Conservation (phyloP, 352 stramenopile species). For the Pythium periplocum region DNA sequence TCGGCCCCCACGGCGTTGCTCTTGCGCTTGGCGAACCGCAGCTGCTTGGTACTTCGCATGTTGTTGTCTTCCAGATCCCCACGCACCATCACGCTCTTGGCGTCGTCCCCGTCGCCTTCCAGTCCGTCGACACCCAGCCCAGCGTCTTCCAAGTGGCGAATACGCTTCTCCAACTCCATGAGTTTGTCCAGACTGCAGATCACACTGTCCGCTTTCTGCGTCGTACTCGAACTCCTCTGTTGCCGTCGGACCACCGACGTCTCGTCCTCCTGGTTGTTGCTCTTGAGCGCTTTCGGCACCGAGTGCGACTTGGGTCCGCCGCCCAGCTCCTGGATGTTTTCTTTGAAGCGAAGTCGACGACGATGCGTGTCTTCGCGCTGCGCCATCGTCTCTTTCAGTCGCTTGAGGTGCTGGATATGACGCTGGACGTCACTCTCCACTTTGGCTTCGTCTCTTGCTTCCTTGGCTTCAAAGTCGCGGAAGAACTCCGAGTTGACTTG, state of each 20-base stretch:
- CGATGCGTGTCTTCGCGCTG: conserved; percentile 59
- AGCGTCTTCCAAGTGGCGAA: conserved; percentile 74
- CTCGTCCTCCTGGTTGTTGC: conserved; percentile 45
- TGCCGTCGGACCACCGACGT: conserved; percentile 8
- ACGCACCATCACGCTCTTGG: conserved; percentile 7
- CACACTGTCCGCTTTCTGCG: conserved; percentile 26
- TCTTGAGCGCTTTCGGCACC: conserved; percentile 20
- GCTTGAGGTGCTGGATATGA: conserved; percentile 83
- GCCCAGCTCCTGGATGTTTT: conserved; percentile 55
- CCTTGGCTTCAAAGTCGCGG: conserved; percentile 70
- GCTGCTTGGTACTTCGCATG: conserved; percentile 17
- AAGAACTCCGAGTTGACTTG: conserved; percentile 88
- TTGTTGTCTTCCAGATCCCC: conserved; percentile 21
- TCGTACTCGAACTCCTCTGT: conserved; percentile 12
- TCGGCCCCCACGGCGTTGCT: conserved; percentile 30
- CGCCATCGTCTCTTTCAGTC: conserved; percentile 62
- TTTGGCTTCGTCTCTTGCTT: conserved; percentile 52
- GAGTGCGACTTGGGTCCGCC: conserved; percentile 22
- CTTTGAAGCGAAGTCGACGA: conserved; percentile 53
- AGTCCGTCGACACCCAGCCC: conserved; percentile 39
- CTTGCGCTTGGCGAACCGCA: conserved; percentile 56
- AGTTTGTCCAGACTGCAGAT: conserved; percentile 82
- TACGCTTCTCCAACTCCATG: conserved; percentile 87
- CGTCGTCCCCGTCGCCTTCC: conserved; percentile 22
- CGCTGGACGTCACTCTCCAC: conserved; percentile 85